Evolutionary conservation across 495 filamentous ascomycete genomes (phyloP).

Genomic region (Hypoxylon trugodes): DNA sequence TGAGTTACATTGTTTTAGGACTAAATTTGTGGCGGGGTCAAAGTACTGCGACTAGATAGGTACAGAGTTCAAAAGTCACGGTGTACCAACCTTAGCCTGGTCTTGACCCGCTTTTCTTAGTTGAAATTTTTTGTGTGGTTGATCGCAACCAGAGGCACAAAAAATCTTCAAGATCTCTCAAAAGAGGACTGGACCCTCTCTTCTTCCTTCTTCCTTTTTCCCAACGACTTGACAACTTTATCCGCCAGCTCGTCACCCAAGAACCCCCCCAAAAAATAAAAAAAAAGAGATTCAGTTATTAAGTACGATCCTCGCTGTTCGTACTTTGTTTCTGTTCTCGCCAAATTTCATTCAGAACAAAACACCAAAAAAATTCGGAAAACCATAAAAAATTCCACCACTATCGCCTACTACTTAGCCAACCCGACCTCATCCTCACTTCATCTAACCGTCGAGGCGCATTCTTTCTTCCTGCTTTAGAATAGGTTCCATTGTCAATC

Average conservation of each 20-base stretch:
- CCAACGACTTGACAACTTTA: slow-evolving; percentile 49
- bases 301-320: slow-evolving; percentile 43
- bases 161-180: slow-evolving; percentile 45
- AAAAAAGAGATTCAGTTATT: slow-evolving; percentile 47
- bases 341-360: slow-evolving; percentile 57
- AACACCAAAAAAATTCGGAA: slow-evolving; percentile 66
- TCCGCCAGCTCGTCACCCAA: slow-evolving; percentile 45
- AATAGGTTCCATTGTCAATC: slow-evolving; percentile 22
- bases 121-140: slow-evolving; percentile 44
- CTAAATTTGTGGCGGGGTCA: slow-evolving; percentile 12
- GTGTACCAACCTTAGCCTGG: slow-evolving; percentile 8
- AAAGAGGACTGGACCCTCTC: slow-evolving; percentile 35
- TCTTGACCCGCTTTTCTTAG: slow-evolving; percentile 19
- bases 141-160: slow-evolving; percentile 48
- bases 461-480: slow-evolving; percentile 11
- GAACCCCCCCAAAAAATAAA: slow-evolving; percentile 32
- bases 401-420: slow-evolving; percentile 35
- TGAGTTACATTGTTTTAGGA: neutral
- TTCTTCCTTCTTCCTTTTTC: slow-evolving; percentile 29
- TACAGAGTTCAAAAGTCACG: too few relatives aligned
- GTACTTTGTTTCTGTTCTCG: slow-evolving; percentile 49
- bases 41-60: slow-evolving; percentile 19
- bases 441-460: slow-evolving; percentile 18
- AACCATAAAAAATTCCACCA: slow-evolving; percentile 44
- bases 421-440: slow-evolving; percentile 22